Evolutionary conservation across 2,329 filamentous ascomycete species (phyloP).

Genomic region (Sporothrix pallida): DNA sequence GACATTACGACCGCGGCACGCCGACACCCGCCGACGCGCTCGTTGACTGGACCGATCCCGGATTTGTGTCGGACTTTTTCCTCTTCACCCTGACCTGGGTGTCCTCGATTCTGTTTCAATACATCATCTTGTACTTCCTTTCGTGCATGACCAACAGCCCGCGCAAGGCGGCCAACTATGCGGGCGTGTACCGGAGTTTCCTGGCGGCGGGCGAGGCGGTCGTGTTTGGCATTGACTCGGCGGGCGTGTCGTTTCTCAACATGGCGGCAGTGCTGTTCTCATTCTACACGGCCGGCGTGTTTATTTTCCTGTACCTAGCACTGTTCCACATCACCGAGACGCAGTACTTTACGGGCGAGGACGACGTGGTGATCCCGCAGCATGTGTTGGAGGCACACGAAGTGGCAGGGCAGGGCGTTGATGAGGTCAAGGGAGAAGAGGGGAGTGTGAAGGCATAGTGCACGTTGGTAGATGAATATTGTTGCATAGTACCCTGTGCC

Average conservation of each 20-base stretch:
- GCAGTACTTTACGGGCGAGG: conserved; percentile 41
- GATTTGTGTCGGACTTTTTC: background rate
- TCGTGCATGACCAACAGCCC: conserved; percentile 42
- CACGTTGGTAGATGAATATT: background rate
- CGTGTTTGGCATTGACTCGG: conserved; percentile 36
- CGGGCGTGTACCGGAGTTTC: conserved; percentile 42
- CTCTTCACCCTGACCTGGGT: background rate
- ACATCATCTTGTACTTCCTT: conserved; percentile 43
- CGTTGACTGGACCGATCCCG: background rate
- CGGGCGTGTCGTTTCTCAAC: background rate
- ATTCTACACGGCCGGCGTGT: background rate
- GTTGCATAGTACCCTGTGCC: no score
- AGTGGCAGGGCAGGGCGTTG: background rate
- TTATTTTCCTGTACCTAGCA: conserved; percentile 38
- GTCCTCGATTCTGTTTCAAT: conserved; percentile 41
- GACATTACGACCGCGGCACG: conserved; percentile 39
- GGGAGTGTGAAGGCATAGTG: background rate
- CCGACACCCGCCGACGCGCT: conserved; percentile 32
- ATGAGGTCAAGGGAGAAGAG: background rate
- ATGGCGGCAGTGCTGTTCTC: background rate
- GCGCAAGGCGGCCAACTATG: conserved; percentile 37
- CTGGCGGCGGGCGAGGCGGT: conserved; percentile 43
- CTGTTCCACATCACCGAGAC: conserved; percentile 41
- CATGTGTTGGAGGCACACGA: conserved; percentile 39
- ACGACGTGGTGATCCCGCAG: conserved; percentile 41